Evolutionary conservation across 2,329 filamentous ascomycete species (phyloP).

Genomic region (Mariannaea sp.): DNA sequence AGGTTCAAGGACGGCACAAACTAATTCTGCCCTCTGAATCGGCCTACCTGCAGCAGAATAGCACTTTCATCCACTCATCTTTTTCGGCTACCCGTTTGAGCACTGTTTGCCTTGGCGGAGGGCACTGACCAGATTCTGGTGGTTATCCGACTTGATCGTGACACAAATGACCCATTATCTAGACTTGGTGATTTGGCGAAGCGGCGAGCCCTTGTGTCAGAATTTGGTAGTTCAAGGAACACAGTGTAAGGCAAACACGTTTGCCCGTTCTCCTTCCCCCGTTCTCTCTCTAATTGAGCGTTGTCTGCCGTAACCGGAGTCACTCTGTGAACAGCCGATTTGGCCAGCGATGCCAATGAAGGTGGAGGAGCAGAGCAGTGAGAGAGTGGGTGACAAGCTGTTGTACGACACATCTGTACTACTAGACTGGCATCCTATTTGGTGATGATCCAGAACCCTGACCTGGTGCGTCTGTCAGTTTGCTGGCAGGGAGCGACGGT

Average conservation of each 20-base stretch:
- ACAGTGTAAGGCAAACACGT: constrained; percentile 10
- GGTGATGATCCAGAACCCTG: too few relatives aligned
- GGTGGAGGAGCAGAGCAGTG: neutral
- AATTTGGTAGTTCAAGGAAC: neutral
- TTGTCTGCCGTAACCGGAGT: neutral
- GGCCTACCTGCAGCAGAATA: neutral
- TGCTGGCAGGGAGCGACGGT: neutral
- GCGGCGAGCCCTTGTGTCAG: neutral
- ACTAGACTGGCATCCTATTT: constrained; percentile 5
- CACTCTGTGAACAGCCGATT: constrained; percentile 5
- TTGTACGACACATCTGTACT: constrained; percentile 12
- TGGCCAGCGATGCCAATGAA: constrained; percentile 4
- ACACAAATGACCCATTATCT: neutral
- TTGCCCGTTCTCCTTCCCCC: too few relatives aligned
- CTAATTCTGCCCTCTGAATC: neutral
- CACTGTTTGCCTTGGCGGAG: neutral
- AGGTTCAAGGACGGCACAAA: too few relatives aligned
- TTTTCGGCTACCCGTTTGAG: neutral
- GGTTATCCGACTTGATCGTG: neutral
- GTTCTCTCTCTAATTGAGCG: neutral
- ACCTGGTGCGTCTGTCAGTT: too few relatives aligned
- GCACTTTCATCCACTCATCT: neutral
- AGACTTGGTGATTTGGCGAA: neutral
- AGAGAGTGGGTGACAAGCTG: constrained; percentile 11
- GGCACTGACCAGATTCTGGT: neutral